These are phyloP conservation scores for Collariella sp. DNA, from an alignment of 495 filamentous ascomycete genomes.

Conservation along the genomic window DNA sequence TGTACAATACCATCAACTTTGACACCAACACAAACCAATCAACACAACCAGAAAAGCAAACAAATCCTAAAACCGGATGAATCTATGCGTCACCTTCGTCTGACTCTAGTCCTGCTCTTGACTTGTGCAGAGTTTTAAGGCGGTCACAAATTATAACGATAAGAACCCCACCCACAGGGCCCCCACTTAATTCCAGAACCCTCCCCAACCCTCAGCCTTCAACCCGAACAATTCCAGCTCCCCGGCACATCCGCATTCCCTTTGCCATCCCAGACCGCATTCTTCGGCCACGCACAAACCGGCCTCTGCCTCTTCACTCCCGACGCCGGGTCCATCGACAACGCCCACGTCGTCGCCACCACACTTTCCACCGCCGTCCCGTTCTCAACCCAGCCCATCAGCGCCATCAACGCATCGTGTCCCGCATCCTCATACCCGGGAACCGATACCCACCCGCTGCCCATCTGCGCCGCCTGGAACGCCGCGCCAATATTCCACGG, in stretches of 20 bases:
- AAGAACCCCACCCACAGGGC: not conserved
- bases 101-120: too few species aligned
- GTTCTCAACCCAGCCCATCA: slow-evolving; percentile 48
- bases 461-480: slow-evolving; percentile 27
- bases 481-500: slow-evolving; percentile 39
- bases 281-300: slow-evolving; percentile 38
- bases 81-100: not conserved
- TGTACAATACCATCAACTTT: too few species aligned
- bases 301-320: slow-evolving; percentile 37
- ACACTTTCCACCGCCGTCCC: slow-evolving; percentile 32
- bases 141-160: not conserved
- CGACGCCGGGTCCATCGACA: slow-evolving; percentile 18
- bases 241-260: slow-evolving; percentile 8
- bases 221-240: slow-evolving; percentile 14
- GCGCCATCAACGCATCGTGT: slow-evolving; percentile 41
- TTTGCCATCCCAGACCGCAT: slow-evolving; percentile 19
- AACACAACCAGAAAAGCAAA: not conserved
- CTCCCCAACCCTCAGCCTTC: not conserved
- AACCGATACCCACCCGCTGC: slow-evolving; percentile 14
- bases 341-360: slow-evolving; percentile 39
- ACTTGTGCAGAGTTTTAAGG: too few species aligned
- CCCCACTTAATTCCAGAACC: not conserved
- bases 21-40: not conserved
- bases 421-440: slow-evolving; percentile 36
- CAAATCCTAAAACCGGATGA: not conserved